Conservation (phyloP, 805 yeast genomes). For the Candida montana region DNA sequence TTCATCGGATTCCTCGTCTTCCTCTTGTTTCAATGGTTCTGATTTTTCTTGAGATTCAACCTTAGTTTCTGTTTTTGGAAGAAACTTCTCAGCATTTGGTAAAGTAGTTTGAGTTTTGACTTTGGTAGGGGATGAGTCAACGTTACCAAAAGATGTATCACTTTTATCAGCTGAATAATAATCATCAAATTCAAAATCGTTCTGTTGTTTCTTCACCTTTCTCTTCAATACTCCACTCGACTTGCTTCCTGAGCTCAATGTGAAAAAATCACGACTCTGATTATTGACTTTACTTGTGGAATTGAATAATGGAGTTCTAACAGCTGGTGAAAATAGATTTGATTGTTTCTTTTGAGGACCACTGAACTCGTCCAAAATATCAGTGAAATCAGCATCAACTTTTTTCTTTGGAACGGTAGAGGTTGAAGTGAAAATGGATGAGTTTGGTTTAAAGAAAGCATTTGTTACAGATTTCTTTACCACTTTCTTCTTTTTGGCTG, state of each 20-base stretch:
- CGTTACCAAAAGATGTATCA: conserved; percentile 24
- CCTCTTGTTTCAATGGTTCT: conserved; percentile 32
- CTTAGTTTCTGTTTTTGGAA: background rate
- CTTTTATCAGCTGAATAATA: conserved; percentile 24
- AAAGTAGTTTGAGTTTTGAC: conserved; percentile 17
- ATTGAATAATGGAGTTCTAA: conserved; percentile 21
- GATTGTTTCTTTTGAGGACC: conserved; percentile 16
- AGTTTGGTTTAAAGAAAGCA: conserved; percentile 45
- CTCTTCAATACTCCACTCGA: conserved; percentile 23
- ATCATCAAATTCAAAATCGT: conserved; percentile 25
- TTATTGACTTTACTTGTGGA: conserved; percentile 25
- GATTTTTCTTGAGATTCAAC: conserved; percentile 1
- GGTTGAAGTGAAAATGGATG: conserved; percentile 17
- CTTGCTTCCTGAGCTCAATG: conserved; percentile 22
- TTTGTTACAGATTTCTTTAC: conserved; percentile 39
- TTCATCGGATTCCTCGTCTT: conserved; percentile 44
- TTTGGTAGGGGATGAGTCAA: conserved; percentile 35
- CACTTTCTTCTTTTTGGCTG: conserved; percentile 16
- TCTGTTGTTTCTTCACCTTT: conserved; percentile 12
- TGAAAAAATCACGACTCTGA: conserved; percentile 13
- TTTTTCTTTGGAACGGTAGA: conserved; percentile 31
- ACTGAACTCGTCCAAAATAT: conserved; percentile 43
- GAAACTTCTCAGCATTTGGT: background rate
- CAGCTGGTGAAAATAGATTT: conserved; percentile 11
- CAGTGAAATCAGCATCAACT: conserved; percentile 56